phyloP scores from a whole-genome alignment of 768 basidiomycete species.

The Hortiboletus campestris region DNA sequence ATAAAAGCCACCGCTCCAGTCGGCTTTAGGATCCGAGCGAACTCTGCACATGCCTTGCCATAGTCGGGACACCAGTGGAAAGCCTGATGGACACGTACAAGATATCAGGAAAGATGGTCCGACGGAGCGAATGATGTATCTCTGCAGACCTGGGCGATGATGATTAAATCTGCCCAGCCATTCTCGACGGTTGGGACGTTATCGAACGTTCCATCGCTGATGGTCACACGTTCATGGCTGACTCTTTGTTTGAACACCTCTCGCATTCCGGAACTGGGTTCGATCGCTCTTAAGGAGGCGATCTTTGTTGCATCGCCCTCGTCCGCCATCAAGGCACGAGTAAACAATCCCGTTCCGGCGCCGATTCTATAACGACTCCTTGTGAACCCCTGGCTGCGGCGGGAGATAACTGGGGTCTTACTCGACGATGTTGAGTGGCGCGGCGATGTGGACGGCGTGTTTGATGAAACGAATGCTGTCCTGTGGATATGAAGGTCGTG shows the following conservation, averaged over 20 bases:
- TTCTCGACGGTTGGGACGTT: constrained; percentile 50
- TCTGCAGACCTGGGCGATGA: constrained; percentile 65
- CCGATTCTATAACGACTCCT: constrained; percentile 55
- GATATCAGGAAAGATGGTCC: constrained; percentile 2
- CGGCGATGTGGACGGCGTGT: constrained; percentile 36
- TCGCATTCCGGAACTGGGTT: constrained; percentile 89
- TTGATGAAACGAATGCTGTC: constrained; percentile 62
- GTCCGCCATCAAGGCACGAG: constrained; percentile 72
- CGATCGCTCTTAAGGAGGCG: constrained; percentile 61
- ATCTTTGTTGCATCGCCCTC: constrained; percentile 52
- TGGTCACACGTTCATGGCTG: constrained; percentile 49
- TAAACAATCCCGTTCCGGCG: constrained; percentile 87
- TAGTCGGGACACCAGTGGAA: constrained; percentile 93
- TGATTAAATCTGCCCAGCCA: constrained; percentile 73
- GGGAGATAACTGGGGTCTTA: constrained; percentile 21
- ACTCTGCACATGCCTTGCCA: constrained; percentile 68
- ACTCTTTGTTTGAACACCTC: constrained; percentile 59
- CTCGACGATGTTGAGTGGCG: constrained; percentile 67
- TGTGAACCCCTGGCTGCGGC: background rate
- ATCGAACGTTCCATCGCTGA: constrained; percentile 71
- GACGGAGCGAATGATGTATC: background rate
- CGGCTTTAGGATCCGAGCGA: constrained; percentile 77
- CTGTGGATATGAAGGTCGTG: constrained; percentile 79
- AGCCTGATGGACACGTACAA: constrained; percentile 50
- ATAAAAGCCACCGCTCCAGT: constrained; percentile 68